Evolutionary conservation across 441 rosid genomes (phyloP).

Genomic region (Gossypium davidsonii): DNA sequence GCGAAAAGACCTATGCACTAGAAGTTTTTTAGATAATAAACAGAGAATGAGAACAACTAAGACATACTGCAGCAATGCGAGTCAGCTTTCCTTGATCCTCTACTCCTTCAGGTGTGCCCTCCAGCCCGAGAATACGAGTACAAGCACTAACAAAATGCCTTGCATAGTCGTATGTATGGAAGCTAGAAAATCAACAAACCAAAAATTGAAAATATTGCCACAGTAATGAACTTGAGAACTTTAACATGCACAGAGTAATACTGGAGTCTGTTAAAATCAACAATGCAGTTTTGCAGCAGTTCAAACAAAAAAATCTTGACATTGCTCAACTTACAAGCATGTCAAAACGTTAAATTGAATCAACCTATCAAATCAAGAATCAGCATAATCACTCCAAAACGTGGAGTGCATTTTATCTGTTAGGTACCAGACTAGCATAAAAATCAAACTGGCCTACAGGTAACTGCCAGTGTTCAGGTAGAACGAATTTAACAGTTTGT

Average conservation of each 20-base stretch:
- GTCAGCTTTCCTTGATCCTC: slow-evolving; percentile 79
- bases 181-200: slow-evolving; percentile 32
- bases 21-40: background rate
- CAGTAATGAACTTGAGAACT: background rate
- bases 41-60: slow-evolving; percentile 10
- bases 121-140: slow-evolving; percentile 76
- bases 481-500: background rate
- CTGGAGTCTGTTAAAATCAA: background rate
- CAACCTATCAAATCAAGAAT: background rate
- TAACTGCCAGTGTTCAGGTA: background rate
- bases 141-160: slow-evolving; percentile 84
- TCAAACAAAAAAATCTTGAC: background rate
- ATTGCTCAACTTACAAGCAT: background rate
- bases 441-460: background rate
- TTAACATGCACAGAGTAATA: background rate
- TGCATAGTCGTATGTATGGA: slow-evolving; percentile 80
- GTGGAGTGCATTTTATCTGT: background rate
- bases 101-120: slow-evolving; percentile 84
- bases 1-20: background rate
- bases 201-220: background rate
- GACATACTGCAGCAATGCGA: slow-evolving; percentile 64
- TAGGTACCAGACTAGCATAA: background rate
- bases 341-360: background rate
- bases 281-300: background rate
- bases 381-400: background rate